Evolutionary conservation across 2,329 filamentous ascomycete genomes (phyloP), one percentile per base, ranked within the genome.

Genomic region (Aspergillus sp.): DNA sequence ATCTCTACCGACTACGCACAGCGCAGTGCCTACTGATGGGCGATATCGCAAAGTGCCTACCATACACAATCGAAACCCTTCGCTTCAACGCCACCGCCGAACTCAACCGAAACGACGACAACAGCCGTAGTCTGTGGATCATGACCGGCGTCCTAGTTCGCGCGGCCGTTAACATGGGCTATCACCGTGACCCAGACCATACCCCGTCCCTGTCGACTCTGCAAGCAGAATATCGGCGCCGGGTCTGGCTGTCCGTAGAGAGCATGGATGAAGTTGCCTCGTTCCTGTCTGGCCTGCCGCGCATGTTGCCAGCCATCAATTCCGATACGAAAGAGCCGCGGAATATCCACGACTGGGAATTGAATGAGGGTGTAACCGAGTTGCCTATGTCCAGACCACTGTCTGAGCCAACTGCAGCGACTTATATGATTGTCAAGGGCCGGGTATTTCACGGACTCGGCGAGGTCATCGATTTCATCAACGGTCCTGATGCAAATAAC

Each of bases 131-230:
- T 11, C 37, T 58, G 3, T 60, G 58, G 58, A 58, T 60, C 12
- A 58, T 60, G 55, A 58, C 55, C 1, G 55, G 55, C 2, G 55
- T 60, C 5, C 47, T 60, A 14, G 52, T 60, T 7, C 51, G 55
- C 4, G 52, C 55, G 4, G 58, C 58, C 5, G 57, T 60, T 6
- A 58, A 55, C 33, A 60, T 60, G 58, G 58, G 58, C 12, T 60
- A 60, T 11, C 58, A 58, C 21, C 52, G 58, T 6, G 58, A 60
- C 21, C 55, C 55, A 14, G 33, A 31, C 3, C 55, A 60, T 3
- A 57, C 41, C 1, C 35, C 58, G 1, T 39, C 27, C 2, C 31
- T 60, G 4, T 19, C 55, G 1, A 21, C 23, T 1, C 7, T 58
- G 6, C 27, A 60, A 15, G 52, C 41, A 4, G 58, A 60, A 37